Base-by-base conservation (phyloP, 2,329 filamentous ascomycete species). In the Fusarium algeriense region DNA sequence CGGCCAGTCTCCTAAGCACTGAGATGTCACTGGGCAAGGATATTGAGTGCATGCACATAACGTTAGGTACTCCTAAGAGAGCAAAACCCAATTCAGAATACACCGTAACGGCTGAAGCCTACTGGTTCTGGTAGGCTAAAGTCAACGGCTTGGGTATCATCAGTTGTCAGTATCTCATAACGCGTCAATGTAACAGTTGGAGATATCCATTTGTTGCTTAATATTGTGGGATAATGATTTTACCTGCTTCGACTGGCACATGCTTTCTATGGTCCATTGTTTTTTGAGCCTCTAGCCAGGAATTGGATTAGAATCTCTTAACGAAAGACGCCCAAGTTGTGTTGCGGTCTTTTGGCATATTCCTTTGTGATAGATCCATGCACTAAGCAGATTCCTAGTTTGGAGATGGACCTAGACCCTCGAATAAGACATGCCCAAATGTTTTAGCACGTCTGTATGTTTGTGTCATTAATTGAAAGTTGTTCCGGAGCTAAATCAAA, bases 21-120 rank as follows among this genome's bases (percentile, higher is more conserved):
- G 34, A 69, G 43, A 72, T 71, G 69, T 71, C 69, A 71, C 65
- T 48, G 56, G 57, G 44, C 69, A 71, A 64, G 69, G 68, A 55
- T 65, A 57, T 69, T 58, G 55, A 65, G 23, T 55, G 40, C 57
- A 60, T 44, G 52, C 43, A 35, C n/a, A 49, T 23, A 30, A 30
- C 30, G 30, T 30, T 30, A 49, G 32, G 32, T 34, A 13, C 34
- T 12, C 65, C 41, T 57, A 66, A 69, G 66, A 66, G 57, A 61
- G 50, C 13, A 65, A 67, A 70, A 71, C 63, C 64, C 50, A 65
- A 71, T 58, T 56, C 59, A 69, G 64, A 37, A 53, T 58, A 55
- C 49, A 46, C 59, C 43, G 50, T 32, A 72, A 72, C 55, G 69
- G 69, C 69, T 61, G 40, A 69, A 72, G 55, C 55, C 46, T 60